Evolutionary conservation across 1,139 yeast species (phyloP), one percentile per base, ranked within the genome.

Genomic region (Cylindricascospora bacillispora): DNA sequence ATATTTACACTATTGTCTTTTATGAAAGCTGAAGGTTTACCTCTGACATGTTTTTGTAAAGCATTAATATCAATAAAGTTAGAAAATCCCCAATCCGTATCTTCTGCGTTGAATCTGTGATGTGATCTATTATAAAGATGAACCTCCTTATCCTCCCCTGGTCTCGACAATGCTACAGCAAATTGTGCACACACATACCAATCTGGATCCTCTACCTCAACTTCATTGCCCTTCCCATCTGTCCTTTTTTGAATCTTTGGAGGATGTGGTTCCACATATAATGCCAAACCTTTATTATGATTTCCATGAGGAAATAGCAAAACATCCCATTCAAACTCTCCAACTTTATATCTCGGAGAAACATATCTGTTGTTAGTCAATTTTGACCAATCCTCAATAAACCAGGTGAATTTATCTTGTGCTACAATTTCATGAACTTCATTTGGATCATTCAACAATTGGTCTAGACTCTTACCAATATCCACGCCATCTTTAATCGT

Each of bases 1-100:
- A 89, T 65, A 52, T 80, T 75, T 30, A 83, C 55, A 38, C 60
- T 59, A 24, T 71, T 70, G 32, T 67, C 72, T 37, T 78, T 59
- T 25, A 82, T 47, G 22, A 77, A 57, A 22, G 62, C 55, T 4
- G 48, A 40, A 4, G 43, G 37, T 17, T 50, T 48, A 19, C 47
- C 48, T 28, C 56, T 51, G 3, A 54, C 30, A 10, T 49, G 46
- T 27, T 45, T 43, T 32, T 51, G 47, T 30, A 80, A 60, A 32
- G 63, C 62, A 32, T 73, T 66, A 13, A 71, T 49, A 33, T 79
- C 89, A 23, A 73, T 61, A 45, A 85, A 75, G 33, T 76, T 73
- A 5, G 86, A 71, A 54, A 89, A 89, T 18, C 99, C 99, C 99
- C 99, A 89, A 55, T 89, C 98, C 2, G 83, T 69, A 36, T 82